A percentile compares a stretch with the other conserved stretches of the same genome.
Evolutionary conservation across 2,329 filamentous ascomycete genomes (phyloP).

Genomic region (Aureobasidium sp.): DNA sequence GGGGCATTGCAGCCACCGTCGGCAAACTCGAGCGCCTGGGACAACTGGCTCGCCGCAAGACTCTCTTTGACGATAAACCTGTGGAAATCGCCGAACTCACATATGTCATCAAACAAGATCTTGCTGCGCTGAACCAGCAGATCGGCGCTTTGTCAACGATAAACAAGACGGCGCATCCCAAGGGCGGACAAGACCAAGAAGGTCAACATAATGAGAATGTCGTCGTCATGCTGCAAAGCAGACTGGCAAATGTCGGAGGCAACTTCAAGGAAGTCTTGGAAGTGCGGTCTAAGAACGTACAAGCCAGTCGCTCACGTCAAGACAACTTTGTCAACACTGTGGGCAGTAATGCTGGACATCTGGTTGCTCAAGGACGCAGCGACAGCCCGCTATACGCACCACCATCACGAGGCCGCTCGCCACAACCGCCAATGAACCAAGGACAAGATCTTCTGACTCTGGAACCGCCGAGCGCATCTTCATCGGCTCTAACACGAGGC

Average conservation of each 20-base stretch:
- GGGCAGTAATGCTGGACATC: constrained; percentile 34
- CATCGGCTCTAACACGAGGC: constrained; percentile 36
- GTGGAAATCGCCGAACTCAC: constrained; percentile 97
- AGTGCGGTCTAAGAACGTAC: constrained; percentile 94
- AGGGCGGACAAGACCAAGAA: constrained; percentile 57
- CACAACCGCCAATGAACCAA: constrained; percentile 29
- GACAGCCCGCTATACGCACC: constrained; percentile 46
- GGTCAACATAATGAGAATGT: constrained; percentile 98
- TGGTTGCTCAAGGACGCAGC: constrained; percentile 35
- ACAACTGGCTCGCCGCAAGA: constrained; percentile 90
- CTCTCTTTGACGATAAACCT: constrained; percentile 91
- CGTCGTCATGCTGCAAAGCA: constrained; percentile 82
- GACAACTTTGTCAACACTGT: constrained; percentile 96
- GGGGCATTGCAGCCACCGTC: constrained; percentile 87
- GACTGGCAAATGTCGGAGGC: constrained; percentile 82
- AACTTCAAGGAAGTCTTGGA: constrained; percentile 98
- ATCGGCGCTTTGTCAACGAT: constrained; percentile 77
- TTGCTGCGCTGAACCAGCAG: constrained; percentile 76
- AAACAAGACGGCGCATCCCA: constrained; percentile 62
- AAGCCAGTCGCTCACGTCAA: constrained; percentile 82
- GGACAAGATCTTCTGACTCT: constrained; percentile 68
- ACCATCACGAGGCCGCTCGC: constrained; percentile 17
- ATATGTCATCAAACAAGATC: constrained; percentile 95
- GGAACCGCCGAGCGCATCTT: constrained; percentile 55
- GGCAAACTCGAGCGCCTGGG: constrained; percentile 90